Evolutionary conservation across 768 basidiomycete species (phyloP).

Genomic region (Pleurotus sapidus): DNA sequence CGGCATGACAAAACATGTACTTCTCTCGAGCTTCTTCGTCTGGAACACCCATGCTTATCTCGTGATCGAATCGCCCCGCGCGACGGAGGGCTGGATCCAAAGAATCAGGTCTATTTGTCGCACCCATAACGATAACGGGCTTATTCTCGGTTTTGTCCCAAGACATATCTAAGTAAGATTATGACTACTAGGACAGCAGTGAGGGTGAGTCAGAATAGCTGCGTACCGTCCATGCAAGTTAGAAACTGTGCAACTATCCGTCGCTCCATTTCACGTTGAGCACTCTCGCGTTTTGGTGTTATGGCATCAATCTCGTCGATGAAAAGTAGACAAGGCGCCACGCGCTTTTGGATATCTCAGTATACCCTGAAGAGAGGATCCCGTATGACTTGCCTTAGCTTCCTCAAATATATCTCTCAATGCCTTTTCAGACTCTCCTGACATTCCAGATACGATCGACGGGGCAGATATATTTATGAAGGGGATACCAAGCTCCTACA

Average conservation of each 20-base stretch:
- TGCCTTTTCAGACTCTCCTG: constrained; percentile 97
- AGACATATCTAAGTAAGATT: constrained; percentile 65
- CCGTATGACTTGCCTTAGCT: constrained; percentile 66
- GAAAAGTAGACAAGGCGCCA: constrained; percentile 92
- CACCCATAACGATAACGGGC: constrained; percentile 92
- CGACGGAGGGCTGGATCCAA: constrained; percentile 90
- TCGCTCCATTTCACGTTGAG: constrained; percentile 97
- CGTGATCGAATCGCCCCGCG: constrained; percentile 95
- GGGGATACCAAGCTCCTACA: constrained; percentile 85
- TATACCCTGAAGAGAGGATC: not conserved
- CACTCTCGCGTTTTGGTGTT: constrained; percentile 95
- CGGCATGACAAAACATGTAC: constrained; percentile 41
- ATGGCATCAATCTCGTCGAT: constrained; percentile 99
- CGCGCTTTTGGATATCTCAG: constrained; percentile 44
- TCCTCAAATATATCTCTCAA: constrained; percentile 96
- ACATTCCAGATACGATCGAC: constrained; percentile 96
- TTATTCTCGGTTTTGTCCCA: constrained; percentile 94
- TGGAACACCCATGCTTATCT: constrained; percentile 97
- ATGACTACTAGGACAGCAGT: constrained; percentile 1
- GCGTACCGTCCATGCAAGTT: constrained; percentile 96
- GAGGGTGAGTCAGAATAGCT: not conserved
- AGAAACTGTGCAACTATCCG: constrained; percentile 96
- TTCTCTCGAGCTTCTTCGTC: constrained; percentile 87
- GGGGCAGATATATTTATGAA: constrained; percentile 96
- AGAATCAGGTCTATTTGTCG: constrained; percentile 94